Evolutionary conservation across 371 early-diverging fungal species (phyloP).

Genomic region (Mortierella sp.): DNA sequence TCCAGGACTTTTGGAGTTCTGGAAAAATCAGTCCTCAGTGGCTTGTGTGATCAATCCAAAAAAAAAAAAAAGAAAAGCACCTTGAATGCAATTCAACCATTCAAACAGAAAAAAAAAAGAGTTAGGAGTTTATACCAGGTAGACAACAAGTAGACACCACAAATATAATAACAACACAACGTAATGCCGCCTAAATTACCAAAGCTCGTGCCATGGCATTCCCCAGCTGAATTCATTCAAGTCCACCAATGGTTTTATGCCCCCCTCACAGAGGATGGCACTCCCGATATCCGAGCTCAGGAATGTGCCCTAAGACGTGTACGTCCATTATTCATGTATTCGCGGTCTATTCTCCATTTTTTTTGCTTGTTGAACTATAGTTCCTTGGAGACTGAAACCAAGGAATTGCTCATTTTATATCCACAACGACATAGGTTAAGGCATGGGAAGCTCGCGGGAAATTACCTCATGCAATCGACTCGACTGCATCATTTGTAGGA

Average conservation of each 20-base stretch:
- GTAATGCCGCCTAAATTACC: constrained; percentile 50
- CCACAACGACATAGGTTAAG: constrained; percentile 58
- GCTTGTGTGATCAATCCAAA: constrained; percentile 3
- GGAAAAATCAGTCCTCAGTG: not conserved
- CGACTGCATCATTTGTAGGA: constrained; percentile 69
- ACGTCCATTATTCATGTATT: not conserved
- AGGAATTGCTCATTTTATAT: not conserved
- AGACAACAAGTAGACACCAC: not conserved
- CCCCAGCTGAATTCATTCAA: constrained; percentile 51
- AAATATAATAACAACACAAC: not conserved
- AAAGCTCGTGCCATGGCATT: constrained; percentile 56
- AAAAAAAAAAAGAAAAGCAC: no score
- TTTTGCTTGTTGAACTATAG: not conserved
- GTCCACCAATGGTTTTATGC: constrained; percentile 52
- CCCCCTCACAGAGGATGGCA: constrained; percentile 30
- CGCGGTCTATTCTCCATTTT: not conserved
- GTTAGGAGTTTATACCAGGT: not conserved
- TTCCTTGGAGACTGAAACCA: not conserved
- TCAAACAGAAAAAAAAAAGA: not conserved
- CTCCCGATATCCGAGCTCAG: constrained; percentile 43
- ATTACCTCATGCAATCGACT: constrained; percentile 70
- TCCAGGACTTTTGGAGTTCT: no score
- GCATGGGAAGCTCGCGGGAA: constrained; percentile 74
- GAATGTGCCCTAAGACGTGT: constrained; percentile 54
- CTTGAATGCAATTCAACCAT: no score